Conservation (phyloP, 1,284 basidiomycete genomes). For the Cryptococcus sp. region DNA sequence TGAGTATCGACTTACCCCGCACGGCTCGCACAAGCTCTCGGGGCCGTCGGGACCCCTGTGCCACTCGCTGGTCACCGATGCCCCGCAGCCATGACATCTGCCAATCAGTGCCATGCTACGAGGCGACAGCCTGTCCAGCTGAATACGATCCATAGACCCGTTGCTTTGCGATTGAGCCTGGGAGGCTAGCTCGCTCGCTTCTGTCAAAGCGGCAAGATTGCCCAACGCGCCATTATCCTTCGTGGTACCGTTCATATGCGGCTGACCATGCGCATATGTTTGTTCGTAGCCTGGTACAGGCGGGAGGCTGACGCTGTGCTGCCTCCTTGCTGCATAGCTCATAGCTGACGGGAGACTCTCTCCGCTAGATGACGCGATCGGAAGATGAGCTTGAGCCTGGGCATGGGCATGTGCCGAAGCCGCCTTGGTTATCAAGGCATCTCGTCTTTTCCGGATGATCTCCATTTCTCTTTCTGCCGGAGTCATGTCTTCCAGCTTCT, state of each 20-base stretch:
- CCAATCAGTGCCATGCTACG: conserved; percentile 7
- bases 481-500: conserved; percentile 18
- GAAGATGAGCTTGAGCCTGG: background rate
- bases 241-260: background rate
- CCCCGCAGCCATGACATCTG: conserved; percentile 37
- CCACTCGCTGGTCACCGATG: conserved; percentile 26
- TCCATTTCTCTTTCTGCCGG: conserved; percentile 49
- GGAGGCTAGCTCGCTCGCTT: conserved; percentile 13
- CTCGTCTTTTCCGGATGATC: conserved; percentile 39
- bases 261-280: background rate
- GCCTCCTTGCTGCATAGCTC: background rate
- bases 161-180: background rate
- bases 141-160: background rate
- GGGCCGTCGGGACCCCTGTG: conserved; percentile 41
- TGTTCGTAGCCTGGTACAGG: background rate
- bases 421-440: conserved; percentile 41
- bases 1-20: conserved; percentile 35
- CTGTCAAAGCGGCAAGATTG: conserved; percentile 12
- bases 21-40: conserved; percentile 35
- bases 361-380: background rate
- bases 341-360: background rate
- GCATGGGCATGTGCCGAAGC: conserved; percentile 16
- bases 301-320: background rate
- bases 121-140: conserved; percentile 2
- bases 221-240: background rate